A percentile compares a stretch with the other conserved stretches of the same genome.
Evolutionary conservation across 208 protist species (phyloP).

Genomic region (Acanthamoeba healyi): DNA sequence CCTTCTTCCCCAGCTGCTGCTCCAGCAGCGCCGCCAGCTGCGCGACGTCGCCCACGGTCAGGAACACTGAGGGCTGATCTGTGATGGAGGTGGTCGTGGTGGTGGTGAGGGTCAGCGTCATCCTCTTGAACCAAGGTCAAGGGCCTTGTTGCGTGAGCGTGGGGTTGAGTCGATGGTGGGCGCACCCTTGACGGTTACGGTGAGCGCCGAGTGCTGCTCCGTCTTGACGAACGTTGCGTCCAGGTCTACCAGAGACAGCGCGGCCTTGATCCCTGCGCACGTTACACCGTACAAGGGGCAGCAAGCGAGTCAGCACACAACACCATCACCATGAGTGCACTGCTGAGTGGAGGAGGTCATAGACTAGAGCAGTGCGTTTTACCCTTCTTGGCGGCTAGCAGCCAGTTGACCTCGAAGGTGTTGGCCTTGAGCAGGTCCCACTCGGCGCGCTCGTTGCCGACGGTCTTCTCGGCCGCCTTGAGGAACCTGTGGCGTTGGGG

Average conservation of each 20-base stretch:
- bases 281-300: too few relatives aligned
- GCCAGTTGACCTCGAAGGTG: slow-evolving; percentile 59
- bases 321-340: background rate
- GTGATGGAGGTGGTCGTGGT: background rate
- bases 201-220: background rate
- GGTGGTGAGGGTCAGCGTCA: background rate
- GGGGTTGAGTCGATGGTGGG: too few relatives aligned
- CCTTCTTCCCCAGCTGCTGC: slow-evolving; percentile 17
- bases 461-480: background rate
- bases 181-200: slow-evolving; percentile 15
- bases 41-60: background rate
- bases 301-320: background rate
- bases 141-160: too few relatives aligned
- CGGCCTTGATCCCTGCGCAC: slow-evolving; percentile 18
- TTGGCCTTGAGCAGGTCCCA: slow-evolving; percentile 62
- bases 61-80: slow-evolving; percentile 9
- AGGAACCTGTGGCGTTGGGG: too few relatives aligned
- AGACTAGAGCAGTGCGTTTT: background rate
- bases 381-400: slow-evolving; percentile 48
- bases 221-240: slow-evolving; percentile 18
- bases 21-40: slow-evolving; percentile 44
- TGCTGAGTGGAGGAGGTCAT: too few relatives aligned
- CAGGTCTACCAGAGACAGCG: background rate
- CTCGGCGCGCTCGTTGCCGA: background rate
- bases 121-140: too few relatives aligned